Evolutionary conservation across 306 rosid species (phyloP), one percentile per base, ranked within the genome.

Genomic region (Fagus crenata): DNA sequence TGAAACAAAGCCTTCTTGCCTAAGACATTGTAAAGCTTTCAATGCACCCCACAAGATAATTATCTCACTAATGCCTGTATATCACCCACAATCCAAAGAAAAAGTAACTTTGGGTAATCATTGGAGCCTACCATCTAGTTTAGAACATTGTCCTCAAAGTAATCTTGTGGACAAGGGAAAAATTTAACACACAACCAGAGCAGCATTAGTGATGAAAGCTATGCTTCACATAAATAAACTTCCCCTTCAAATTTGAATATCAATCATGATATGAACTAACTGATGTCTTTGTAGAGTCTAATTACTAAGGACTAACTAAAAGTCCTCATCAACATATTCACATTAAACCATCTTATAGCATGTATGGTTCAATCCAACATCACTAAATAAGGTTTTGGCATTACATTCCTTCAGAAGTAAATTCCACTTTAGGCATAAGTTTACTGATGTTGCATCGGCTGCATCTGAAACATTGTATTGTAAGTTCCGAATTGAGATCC

Each of bases 401-500:
- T 65, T 71, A 12, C 49, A 71, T 46, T 67, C 31, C 37, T 43
- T 12, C 43, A 22, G 75, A 56, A 84, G 65, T 68, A 82, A 82
- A 67, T 75, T 65, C 78, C 77, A 36, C 28, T 74, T 28, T 60
- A 64, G 35, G 74, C 79, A 58, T 42, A 36, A n/a, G 59, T 61
- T 89, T 87, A 89, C 73, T 77, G 89, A 81, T 84, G 86, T 15
- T 78, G 88, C 89, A 85, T 85, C 7, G 84, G 69, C 37, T 80
- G 89, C 93, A 87, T 83, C 84, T 88, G 85, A 79, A 83, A 87
- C 72, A 82, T 59, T 4, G 86, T 69, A 79, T 81, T 83, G 78
- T 80, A 83, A 71, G 89, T 76, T 67, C 81, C 88, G 78, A 88
- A 76, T 39, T 82, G 94, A 75, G 84, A 76, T 56, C 88, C 93